phyloP scores from a whole-genome alignment of 2,329 filamentous ascomycete genomes.

The Penicillium sp. region DNA sequence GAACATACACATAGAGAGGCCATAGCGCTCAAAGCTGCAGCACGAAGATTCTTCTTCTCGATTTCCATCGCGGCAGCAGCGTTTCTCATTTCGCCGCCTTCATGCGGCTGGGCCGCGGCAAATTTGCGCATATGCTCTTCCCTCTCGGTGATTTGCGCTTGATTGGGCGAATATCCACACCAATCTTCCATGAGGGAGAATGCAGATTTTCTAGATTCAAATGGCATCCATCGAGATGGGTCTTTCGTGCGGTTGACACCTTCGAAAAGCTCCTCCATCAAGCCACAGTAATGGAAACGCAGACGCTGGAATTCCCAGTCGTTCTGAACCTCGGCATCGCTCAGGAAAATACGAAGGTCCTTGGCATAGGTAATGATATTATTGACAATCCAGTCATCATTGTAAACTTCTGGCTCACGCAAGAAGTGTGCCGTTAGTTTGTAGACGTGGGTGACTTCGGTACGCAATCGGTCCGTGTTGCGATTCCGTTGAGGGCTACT shows the following conservation, averaged over 20 bases:
- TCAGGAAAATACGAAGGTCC: slow-evolving; percentile 90
- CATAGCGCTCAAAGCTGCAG: slow-evolving; percentile 92
- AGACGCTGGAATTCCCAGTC: slow-evolving; percentile 94
- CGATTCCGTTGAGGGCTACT: slow-evolving; percentile 81
- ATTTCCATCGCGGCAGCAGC: slow-evolving; percentile 92
- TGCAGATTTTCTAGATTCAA: slow-evolving; percentile 91
- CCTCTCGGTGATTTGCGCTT: slow-evolving; percentile 75
- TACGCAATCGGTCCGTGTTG: slow-evolving; percentile 83
- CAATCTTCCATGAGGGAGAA: slow-evolving; percentile 98
- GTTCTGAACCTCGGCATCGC: slow-evolving; percentile 90
- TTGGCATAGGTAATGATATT: slow-evolving; percentile 89
- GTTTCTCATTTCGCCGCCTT: slow-evolving; percentile 73
- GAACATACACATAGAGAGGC: slow-evolving; percentile 79
- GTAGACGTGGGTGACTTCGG: slow-evolving; percentile 95
- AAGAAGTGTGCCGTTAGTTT: slow-evolving; percentile 91
- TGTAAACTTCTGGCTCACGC: slow-evolving; percentile 74
- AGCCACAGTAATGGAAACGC: slow-evolving; percentile 87
- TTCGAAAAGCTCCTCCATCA: slow-evolving; percentile 91
- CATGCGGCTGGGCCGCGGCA: slow-evolving; percentile 75
- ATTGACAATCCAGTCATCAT: slow-evolving; percentile 86
- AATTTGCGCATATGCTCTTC: slow-evolving; percentile 88
- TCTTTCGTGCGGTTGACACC: slow-evolving; percentile 85
- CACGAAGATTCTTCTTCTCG: slow-evolving; percentile 89
- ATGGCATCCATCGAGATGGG: slow-evolving; percentile 92
- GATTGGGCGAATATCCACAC: slow-evolving; percentile 96